Conservation (phyloP, 1,284 basidiomycete genomes). For the Trichosporon sp. region DNA sequence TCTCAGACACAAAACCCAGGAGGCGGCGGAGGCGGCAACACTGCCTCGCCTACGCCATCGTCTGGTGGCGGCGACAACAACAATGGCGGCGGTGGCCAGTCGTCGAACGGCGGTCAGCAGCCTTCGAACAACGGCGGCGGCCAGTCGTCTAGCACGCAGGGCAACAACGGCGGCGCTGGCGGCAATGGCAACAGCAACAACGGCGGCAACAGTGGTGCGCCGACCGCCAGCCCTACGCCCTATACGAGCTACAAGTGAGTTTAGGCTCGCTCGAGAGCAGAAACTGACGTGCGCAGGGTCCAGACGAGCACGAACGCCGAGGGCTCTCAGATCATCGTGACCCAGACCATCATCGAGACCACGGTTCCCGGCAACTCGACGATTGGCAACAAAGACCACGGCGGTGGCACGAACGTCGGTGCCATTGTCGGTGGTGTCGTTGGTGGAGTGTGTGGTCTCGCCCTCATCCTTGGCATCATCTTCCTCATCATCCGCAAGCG, state of each 20-base stretch:
- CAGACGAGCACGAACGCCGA: background rate
- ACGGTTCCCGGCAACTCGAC: background rate
- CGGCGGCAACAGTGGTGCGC: background rate
- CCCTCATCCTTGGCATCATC: constrained; percentile 31
- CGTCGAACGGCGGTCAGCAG: background rate
- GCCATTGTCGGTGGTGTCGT: constrained; percentile 47
- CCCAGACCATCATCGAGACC: background rate
- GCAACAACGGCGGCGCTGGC: background rate
- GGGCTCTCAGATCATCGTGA: background rate
- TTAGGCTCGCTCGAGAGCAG: background rate
- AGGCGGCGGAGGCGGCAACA: background rate
- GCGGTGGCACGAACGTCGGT: constrained; percentile 29
- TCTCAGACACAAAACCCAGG: background rate
- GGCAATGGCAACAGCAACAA: background rate
- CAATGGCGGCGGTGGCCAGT: background rate
- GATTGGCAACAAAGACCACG: background rate
- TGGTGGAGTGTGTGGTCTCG: constrained; percentile 44
- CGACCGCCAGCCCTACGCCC: background rate
- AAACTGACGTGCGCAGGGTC: background rate
- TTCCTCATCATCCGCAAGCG: constrained; percentile 36
- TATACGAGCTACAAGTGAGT: background rate
- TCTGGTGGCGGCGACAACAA: background rate
- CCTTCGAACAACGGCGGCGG: background rate
- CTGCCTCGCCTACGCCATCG: background rate
- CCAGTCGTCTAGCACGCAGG: background rate